Evolutionary conservation across 2,329 filamentous ascomycete species (phyloP).

Genomic region (Trichoderma afroharzianum): DNA sequence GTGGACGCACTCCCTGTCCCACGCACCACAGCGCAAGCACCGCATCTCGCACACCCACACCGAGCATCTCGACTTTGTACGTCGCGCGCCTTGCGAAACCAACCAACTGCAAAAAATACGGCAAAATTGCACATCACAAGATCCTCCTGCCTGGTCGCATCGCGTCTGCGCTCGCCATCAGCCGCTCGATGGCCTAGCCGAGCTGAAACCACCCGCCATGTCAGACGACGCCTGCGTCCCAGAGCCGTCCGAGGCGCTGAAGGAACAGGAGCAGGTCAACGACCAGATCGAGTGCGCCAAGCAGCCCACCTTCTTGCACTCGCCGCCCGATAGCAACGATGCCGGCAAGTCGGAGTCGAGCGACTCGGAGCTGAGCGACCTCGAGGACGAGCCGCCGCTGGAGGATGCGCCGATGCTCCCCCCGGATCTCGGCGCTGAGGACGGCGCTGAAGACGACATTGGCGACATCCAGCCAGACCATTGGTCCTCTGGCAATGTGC

Average conservation of each 20-base stretch:
- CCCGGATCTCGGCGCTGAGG: slow-evolving; percentile 30
- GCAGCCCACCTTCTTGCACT: slow-evolving; percentile 50
- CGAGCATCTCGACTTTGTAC: slow-evolving; percentile 12
- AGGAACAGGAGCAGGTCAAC: slow-evolving; percentile 28
- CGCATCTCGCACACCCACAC: slow-evolving; percentile 17
- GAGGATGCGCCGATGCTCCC: slow-evolving; percentile 29
- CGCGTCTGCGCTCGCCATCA: slow-evolving; percentile 12
- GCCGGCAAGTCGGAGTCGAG: slow-evolving; percentile 56
- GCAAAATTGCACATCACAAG: neutral
- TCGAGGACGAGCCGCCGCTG: slow-evolving; percentile 52
- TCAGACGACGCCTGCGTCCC: slow-evolving; percentile 52
- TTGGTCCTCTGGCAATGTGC: slow-evolving; percentile 88
- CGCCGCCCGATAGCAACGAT: slow-evolving; percentile 62
- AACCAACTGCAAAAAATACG: neutral
- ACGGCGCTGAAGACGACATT: slow-evolving; percentile 49
- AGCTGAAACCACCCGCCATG: slow-evolving; percentile 44
- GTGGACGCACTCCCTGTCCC: slow-evolving; percentile 19
- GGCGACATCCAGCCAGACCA: slow-evolving; percentile 80
- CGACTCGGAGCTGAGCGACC: slow-evolving; percentile 64
- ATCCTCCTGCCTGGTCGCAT: slow-evolving; percentile 15
- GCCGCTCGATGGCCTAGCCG: slow-evolving; percentile 34
- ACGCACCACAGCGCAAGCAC: slow-evolving; percentile 18
- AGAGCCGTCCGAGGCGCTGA: slow-evolving; percentile 31
- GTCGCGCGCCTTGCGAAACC: slow-evolving; percentile 10
- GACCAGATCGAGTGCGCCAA: slow-evolving; percentile 36